A percentile compares a stretch with the other conserved stretches of the same genome.
These are phyloP conservation scores for Coemansia sp. DNA, from an alignment of 192 early-diverging fungal genomes.

Conservation along the genomic window DNA sequence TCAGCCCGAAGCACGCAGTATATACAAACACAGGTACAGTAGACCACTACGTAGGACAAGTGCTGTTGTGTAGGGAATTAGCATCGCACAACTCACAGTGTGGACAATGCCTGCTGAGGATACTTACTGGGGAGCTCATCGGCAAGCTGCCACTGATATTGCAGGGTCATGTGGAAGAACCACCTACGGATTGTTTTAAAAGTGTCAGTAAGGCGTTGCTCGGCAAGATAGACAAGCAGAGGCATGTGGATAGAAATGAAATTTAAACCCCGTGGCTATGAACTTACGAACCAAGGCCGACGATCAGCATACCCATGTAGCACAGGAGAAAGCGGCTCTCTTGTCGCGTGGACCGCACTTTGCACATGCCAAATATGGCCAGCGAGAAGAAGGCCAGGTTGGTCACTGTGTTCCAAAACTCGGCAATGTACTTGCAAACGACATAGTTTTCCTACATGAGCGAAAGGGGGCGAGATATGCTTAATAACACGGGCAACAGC, in stretches of 20 bases:
- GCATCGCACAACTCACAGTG: constrained; percentile 28
- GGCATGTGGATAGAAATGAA: neutral
- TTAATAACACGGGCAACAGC: neutral
- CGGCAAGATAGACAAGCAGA: neutral
- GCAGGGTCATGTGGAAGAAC: constrained; percentile 75
- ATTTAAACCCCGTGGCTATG: neutral
- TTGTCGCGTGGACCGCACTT: constrained; percentile 46
- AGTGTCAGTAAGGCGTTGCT: neutral
- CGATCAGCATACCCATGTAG: constrained; percentile 59
- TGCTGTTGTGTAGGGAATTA: neutral
- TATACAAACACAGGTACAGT: constrained; percentile 57
- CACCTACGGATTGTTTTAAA: constrained; percentile 40
- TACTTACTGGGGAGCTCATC: constrained; percentile 76
- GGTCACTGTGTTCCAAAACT: constrained; percentile 75
- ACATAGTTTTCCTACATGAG: constrained; percentile 67
- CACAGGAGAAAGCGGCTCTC: constrained; percentile 59
- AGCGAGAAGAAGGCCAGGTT: constrained; percentile 67
- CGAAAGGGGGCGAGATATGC: neutral
- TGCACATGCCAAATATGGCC: constrained; percentile 60
- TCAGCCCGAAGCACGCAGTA: constrained; percentile 55
- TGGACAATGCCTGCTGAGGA: neutral
- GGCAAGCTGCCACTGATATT: constrained; percentile 68
- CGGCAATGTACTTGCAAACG: constrained; percentile 67
- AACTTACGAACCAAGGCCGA: constrained; percentile 70
- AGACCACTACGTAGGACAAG: constrained; percentile 52